Evolutionary conservation across 129 eudicot species (phyloP).

Genomic region (Flaveria sonorensis): DNA sequence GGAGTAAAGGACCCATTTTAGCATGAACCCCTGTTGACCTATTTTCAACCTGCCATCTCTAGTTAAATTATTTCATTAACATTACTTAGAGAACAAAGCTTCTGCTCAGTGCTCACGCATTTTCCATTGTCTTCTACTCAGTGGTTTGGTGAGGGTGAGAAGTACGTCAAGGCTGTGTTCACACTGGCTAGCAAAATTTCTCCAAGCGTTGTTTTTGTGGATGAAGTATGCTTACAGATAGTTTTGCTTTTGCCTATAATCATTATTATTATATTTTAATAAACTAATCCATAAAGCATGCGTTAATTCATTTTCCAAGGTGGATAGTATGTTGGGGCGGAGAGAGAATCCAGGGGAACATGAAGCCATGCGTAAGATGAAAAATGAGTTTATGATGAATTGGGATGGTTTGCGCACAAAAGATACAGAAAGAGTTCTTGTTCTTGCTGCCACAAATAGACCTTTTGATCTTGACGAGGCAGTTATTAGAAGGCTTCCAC

Average conservation of each 20-base stretch:
- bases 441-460: conserved; percentile 96
- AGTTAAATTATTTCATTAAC: conserved; percentile 11
- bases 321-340: conserved; percentile 96
- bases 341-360: conserved; percentile 96
- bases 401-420: conserved; percentile 97
- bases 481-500: conserved; percentile 86
- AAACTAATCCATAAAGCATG: background rate
- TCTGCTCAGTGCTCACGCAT: conserved; percentile 15
- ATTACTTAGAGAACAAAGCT: conserved; percentile 14
- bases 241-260: background rate
- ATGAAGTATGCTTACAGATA: conserved; percentile 61
- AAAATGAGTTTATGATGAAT: conserved; percentile 94
- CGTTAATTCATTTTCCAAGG: conserved; percentile 41
- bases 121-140: conserved; percentile 37
- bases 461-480: conserved; percentile 99
- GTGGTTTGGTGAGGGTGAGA: conserved; percentile 99
- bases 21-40: background rate
- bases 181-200: conserved; percentile 94
- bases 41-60: background rate
- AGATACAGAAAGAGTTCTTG: conserved; percentile 85
- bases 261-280: background rate
- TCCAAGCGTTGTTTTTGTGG: conserved; percentile 94
- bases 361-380: conserved; percentile 97
- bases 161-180: conserved; percentile 93
- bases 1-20: background rate